Percentiles rank a stretch among this genome's conserved stretches.
phyloP scores from a whole-genome alignment of 2,329 filamentous ascomycete genomes.

The Penicillium hesseltinei region DNA sequence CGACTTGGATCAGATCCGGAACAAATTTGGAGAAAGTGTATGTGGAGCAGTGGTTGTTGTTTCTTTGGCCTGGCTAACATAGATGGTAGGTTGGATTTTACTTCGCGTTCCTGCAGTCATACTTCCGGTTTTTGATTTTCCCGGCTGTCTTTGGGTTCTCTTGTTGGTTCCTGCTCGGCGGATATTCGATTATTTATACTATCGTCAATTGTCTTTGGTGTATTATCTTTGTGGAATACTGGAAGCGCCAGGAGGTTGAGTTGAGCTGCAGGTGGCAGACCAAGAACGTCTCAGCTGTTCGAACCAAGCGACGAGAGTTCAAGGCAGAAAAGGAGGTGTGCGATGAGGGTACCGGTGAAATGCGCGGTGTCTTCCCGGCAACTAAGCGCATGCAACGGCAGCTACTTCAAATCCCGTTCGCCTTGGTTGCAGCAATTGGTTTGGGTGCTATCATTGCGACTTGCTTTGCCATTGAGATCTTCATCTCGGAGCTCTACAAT shows the following conservation, averaged over 20 bases:
- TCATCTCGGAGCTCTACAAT: slow-evolving; percentile 91
- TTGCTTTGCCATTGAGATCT: slow-evolving; percentile 94
- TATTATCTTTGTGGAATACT: slow-evolving; percentile 89
- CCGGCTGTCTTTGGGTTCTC: slow-evolving; percentile 76
- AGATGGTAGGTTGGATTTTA: slow-evolving; percentile 74
- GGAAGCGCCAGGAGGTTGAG: slow-evolving; percentile 91
- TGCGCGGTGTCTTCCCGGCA: slow-evolving; percentile 71
- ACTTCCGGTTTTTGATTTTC: slow-evolving; percentile 81
- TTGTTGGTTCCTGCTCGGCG: slow-evolving; percentile 77
- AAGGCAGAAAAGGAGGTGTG: slow-evolving; percentile 71
- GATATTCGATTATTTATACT: slow-evolving; percentile 81
- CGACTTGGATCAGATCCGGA: slow-evolving; percentile 72
- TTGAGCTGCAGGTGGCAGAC: slow-evolving; percentile 89
- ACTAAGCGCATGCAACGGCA: slow-evolving; percentile 77
- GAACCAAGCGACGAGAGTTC: slow-evolving; percentile 75
- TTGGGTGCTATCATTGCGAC: slow-evolving; percentile 84
- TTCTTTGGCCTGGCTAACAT: neutral
- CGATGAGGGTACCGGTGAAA: slow-evolving; percentile 82
- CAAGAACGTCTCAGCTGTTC: slow-evolving; percentile 78
- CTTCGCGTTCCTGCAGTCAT: slow-evolving; percentile 92
- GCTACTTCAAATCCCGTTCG: slow-evolving; percentile 84
- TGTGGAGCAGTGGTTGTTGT: slow-evolving; percentile 3
- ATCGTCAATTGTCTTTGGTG: slow-evolving; percentile 79
- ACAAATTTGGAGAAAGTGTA: slow-evolving; percentile 68
- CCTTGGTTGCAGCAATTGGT: slow-evolving; percentile 67